Base-by-base conservation (phyloP, 1,284 basidiomycete species). In the Ceratobasidium papillatum region DNA sequence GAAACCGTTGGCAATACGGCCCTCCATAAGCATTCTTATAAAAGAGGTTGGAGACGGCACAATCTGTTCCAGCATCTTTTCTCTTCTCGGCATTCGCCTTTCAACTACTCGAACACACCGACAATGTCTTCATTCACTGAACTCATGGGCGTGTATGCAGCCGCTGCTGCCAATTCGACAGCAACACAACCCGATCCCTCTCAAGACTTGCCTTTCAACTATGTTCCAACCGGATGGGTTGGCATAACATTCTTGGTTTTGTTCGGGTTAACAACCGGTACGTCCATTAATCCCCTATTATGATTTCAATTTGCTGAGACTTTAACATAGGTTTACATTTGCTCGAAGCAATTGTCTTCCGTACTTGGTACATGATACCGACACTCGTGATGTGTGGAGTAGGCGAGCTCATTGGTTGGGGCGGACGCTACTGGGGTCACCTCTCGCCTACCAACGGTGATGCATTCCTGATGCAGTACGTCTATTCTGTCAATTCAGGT, bases 311-410 rank as follows among this genome's bases (percentile, higher is more conserved):
- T 45, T n/a, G 9, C 41, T 32, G 34, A 59, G n/a, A 0, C 14
- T 59, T 36, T 14, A 9, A 84, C 75, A 84, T 64, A 78, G 79
- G 77, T 34, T 30, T 74, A 4, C 80, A 81, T 56, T 8, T 80
- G 17, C 43, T 76, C 5, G 78, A 80, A 59, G 78, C 77, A 1
- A 38, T 79, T 3, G 77, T 62, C 52, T 78, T 75, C 36, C 76
- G 76, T 22, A 76, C 69, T 32, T 79, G 77, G 76, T 82, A 78
- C 78, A 76, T 78, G 11, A 45, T 81, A 7, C 76, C 76, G 7
- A 81, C 80, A 1, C 54, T 81, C 11, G 76, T 75, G 8, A 38
- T 77, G 12, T 80, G 81, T 22, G 77, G 78, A n/a, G 54, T 78
- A 19, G 73, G 79, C 76, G 77, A 78, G 76, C 51, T 73, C 12